A percentile compares a stretch with the other conserved stretches of the same genome.
Evolutionary conservation across 768 basidiomycete species (phyloP).

Genomic region (Agaricus sinodeliciosus): DNA sequence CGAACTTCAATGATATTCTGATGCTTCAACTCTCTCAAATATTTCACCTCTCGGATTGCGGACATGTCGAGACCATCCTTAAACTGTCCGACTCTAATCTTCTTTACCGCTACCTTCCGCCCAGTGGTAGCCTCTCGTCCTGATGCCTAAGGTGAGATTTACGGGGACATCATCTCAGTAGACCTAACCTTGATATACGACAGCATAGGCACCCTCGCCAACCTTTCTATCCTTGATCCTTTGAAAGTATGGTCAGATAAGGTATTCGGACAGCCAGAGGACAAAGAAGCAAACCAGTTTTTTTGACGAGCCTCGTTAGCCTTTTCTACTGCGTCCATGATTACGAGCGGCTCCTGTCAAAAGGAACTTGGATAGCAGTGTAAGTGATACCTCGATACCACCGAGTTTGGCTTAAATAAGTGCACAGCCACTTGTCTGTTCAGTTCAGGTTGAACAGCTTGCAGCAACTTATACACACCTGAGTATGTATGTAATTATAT

Average conservation of each 20-base stretch:
- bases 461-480: too few relatives aligned
- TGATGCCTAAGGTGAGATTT: constrained; percentile 19
- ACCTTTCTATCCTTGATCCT: constrained; percentile 81
- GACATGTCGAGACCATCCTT: constrained; percentile 99
- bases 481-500: too few relatives aligned
- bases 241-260: constrained; percentile 4
- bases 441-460: too few relatives aligned
- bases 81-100: constrained; percentile 94
- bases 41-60: constrained; percentile 96
- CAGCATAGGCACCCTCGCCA: constrained; percentile 93
- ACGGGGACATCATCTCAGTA: background rate
- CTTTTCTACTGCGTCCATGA: constrained; percentile 79
- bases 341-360: too few relatives aligned
- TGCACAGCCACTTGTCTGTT: too few relatives aligned
- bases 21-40: constrained; percentile 88
- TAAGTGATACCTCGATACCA: too few relatives aligned
- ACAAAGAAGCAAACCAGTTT: constrained; percentile 42
- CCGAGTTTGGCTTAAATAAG: too few relatives aligned
- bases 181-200: constrained; percentile 80
- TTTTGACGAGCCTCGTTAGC: constrained; percentile 70
- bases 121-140: constrained; percentile 71
- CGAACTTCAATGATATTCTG: constrained; percentile 90
- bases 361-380: too few relatives aligned
- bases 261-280: background rate
- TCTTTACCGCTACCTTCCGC: constrained; percentile 94